Evolutionary conservation across 1,284 basidiomycete species (phyloP), one percentile per base, ranked within the genome.

Genomic region (Albatrellus sp.): DNA sequence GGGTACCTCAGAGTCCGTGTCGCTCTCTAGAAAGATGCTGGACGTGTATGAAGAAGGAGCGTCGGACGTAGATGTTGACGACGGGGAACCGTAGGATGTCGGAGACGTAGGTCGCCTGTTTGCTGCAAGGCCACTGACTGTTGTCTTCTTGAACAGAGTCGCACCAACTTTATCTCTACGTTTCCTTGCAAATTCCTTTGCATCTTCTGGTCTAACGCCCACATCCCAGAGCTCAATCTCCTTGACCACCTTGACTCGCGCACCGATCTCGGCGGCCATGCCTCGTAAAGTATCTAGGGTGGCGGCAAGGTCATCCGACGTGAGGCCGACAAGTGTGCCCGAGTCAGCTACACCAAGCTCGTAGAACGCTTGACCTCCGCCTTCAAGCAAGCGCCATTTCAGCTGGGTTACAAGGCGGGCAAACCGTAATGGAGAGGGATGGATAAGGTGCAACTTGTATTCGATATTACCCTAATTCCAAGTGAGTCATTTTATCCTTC

Each of bases 211-310:
- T 2, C 45, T 32, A 11, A 33, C 30, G 11, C 40, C 42, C 16
- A 38, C 17, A 13, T 34, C 48, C 19, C 43, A 38, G 0, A 88
- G 76, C 53, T 84, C 80, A 24, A 93, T 80, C 57, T 91, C 87
- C 60, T 87, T 88, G 14, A 90, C 80, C 13, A 93, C 76, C 38
- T 90, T 78, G 42, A 93, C 87, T 20, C 84, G 87, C 1, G 87
- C 91, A 2, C 89, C 90, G 29, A 96, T 83, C 55, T 93, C 90
- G 9, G 80, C 78, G 0, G 91, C 90, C 92, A 96, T 96, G 66
- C 78, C 79, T 56, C 87, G 85, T 12, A 96, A 73, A 0, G 90
- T 93, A 53, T 80, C 76, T 34, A 96, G 64, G 2, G 80, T 86
- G 50, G 74, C 72, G 48, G 88, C 84, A 54, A 96, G 77, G 59